Conservation (phyloP, 805 yeast species). For the Kluyveromyces siamensis region DNA sequence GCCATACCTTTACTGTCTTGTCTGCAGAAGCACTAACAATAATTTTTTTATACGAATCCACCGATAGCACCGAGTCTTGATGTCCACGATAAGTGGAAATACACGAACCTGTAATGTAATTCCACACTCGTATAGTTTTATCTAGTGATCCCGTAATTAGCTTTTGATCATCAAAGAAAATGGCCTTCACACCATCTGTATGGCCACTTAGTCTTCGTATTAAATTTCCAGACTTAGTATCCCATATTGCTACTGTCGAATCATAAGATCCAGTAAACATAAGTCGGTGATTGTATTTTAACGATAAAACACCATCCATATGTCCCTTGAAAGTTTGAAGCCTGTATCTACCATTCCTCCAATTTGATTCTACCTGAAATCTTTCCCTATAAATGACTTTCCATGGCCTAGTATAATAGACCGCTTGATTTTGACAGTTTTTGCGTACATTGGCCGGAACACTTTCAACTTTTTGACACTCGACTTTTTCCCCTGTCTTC, state of each 20-base stretch:
- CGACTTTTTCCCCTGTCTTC: background rate
- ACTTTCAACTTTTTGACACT: background rate
- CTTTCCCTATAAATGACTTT: slow-evolving; percentile 89
- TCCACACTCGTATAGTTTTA: slow-evolving; percentile 90
- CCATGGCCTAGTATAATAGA: slow-evolving; percentile 67
- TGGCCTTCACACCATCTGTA: slow-evolving; percentile 72
- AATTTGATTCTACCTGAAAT: slow-evolving; percentile 82
- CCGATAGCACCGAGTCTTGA: slow-evolving; percentile 72
- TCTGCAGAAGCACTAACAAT: slow-evolving; percentile 94
- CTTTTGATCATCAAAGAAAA: slow-evolving; percentile 82
- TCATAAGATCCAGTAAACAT: slow-evolving; percentile 91
- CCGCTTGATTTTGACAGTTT: background rate
- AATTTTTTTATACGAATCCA: slow-evolving; percentile 70
- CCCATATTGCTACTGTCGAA: slow-evolving; percentile 89
- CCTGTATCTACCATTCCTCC: slow-evolving; percentile 77
- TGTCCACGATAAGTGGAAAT: slow-evolving; percentile 92
- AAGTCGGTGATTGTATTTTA: slow-evolving; percentile 72
- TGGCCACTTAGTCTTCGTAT: slow-evolving; percentile 82
- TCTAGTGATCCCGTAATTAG: slow-evolving; percentile 89
- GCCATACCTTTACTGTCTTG: slow-evolving; percentile 90
- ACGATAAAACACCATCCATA: slow-evolving; percentile 77
- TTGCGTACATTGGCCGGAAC: background rate
- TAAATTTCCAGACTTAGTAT: slow-evolving; percentile 67
- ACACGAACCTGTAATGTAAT: slow-evolving; percentile 88
- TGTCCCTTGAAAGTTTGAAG: slow-evolving; percentile 69